Evolutionary conservation across 805 yeast genomes (phyloP).

Genomic region (Candida ascalaphidarum): DNA sequence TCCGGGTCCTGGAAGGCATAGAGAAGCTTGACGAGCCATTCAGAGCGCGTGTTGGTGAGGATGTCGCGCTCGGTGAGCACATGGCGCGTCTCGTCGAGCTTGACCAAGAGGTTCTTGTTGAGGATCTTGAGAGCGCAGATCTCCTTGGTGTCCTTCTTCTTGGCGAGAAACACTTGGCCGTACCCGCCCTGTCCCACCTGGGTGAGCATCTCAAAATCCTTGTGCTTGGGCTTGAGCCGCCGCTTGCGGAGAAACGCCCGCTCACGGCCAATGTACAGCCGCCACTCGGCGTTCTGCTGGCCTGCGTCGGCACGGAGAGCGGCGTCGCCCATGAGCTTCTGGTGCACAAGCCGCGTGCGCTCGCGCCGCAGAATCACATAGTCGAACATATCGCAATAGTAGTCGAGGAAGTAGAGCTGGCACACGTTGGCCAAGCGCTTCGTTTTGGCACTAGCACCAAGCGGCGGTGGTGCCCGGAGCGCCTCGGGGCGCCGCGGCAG

Average conservation of each 20-base stretch:
- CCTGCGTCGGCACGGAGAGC: conserved; percentile 28
- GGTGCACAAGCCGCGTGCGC: conserved; percentile 64
- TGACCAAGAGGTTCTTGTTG: conserved; percentile 77
- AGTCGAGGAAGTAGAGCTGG: conserved; percentile 88
- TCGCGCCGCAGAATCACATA: conserved; percentile 83
- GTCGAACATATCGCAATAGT: conserved; percentile 92
- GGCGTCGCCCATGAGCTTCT: conserved; percentile 42
- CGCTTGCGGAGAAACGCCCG: conserved; percentile 78
- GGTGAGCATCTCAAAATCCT: conserved; percentile 92
- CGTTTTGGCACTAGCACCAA: conserved; percentile 64
- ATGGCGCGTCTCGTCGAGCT: conserved; percentile 91
- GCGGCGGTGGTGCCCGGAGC: conserved; percentile 4
- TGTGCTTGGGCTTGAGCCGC: conserved; percentile 85
- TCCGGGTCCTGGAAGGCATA: conserved; percentile 94
- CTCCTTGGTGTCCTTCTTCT: conserved; percentile 89
- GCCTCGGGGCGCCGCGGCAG: conserved; percentile 9
- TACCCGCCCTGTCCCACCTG: conserved; percentile 99
- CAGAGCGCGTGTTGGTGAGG: conserved; percentile 88
- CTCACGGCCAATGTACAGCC: conserved; percentile 74
- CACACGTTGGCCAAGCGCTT: conserved; percentile 84
- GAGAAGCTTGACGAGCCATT: conserved; percentile 88
- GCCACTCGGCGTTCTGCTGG: conserved; percentile 49
- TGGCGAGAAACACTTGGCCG: conserved; percentile 95
- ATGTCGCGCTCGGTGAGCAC: conserved; percentile 95
- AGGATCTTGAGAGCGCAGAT: conserved; percentile 91